A percentile compares a stretch with the other conserved stretches of the same genome.
Evolutionary conservation across 140 eudicot genomes (phyloP).

Genomic region (Cichorium intybus): DNA sequence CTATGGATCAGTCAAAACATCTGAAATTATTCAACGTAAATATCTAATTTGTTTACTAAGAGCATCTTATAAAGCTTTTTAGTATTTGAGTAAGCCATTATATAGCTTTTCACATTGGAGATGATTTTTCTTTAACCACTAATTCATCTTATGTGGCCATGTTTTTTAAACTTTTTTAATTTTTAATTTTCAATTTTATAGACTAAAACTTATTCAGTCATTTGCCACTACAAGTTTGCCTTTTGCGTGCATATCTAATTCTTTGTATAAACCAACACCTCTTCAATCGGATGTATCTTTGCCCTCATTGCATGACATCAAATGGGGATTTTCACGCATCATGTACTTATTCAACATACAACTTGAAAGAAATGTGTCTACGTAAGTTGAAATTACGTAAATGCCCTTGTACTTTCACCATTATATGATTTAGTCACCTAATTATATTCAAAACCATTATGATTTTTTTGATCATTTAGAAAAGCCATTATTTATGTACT

Average conservation of each 20-base stretch:
- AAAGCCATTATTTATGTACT: no score
- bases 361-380: slow-evolving; percentile 88
- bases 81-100: no score
- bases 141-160: no score
- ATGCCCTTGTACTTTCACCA: not conserved
- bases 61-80: no score
- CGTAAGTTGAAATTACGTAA: slow-evolving; percentile 52
- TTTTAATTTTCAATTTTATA: no score
- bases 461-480: no score
- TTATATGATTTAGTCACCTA: no score
- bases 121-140: no score
- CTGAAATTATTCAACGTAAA: slow-evolving; percentile 35
- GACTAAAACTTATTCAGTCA: no score
- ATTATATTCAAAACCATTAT: no score
- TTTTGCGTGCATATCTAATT: slow-evolving; percentile 79
- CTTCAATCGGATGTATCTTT: slow-evolving; percentile 78
- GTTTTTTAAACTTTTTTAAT: no score
- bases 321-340: slow-evolving; percentile 71
- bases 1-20: slow-evolving; percentile 22
- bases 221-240: slow-evolving; percentile 46
- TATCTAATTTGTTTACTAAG: not conserved
- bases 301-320: slow-evolving; percentile 75
- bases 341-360: slow-evolving; percentile 80
- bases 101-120: no score
- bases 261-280: slow-evolving; percentile 78